Evolutionary conservation across 2,329 filamentous ascomycete genomes (phyloP).

Genomic region (Botryosphaeria dothidea): DNA sequence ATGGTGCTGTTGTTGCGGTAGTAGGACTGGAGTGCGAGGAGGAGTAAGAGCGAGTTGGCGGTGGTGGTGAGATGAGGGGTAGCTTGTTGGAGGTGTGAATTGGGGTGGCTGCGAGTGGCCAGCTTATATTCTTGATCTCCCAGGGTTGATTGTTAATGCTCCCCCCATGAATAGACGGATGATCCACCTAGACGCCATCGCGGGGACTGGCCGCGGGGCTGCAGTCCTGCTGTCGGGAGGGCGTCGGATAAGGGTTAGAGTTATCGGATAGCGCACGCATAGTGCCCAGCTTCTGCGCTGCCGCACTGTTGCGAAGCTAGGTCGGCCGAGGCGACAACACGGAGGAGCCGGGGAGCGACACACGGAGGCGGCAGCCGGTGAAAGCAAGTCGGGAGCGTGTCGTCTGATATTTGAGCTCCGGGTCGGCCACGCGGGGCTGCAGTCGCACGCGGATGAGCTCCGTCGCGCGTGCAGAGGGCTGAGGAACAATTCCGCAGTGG

Average conservation of each 20-base stretch:
- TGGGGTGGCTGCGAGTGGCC: not conserved
- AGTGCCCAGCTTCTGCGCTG: not conserved
- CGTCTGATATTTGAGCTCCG: slow-evolving; percentile 13
- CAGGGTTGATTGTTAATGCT: slow-evolving; percentile 17
- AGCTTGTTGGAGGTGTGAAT: not conserved
- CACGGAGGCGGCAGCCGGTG: slow-evolving; percentile 4
- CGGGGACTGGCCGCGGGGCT: slow-evolving; percentile 18
- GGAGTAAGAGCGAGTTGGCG: not conserved
- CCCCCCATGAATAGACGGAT: not conserved
- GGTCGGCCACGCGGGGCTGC: not conserved
- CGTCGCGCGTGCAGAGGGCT: not conserved
- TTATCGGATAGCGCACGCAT: slow-evolving; percentile 15
- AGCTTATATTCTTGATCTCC: not conserved
- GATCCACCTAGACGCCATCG: slow-evolving; percentile 5
- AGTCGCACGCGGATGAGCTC: not conserved
- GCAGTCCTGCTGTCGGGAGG: not conserved
- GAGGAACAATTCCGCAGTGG: slow-evolving; percentile 10
- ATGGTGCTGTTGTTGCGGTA: slow-evolving; percentile 23
- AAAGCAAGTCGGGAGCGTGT: slow-evolving; percentile 1
- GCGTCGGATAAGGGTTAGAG: slow-evolving; percentile 10
- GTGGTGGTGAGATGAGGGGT: not conserved
- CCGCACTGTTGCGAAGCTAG: not conserved
- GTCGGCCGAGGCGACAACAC: slow-evolving; percentile 6
- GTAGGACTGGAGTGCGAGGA: not conserved
- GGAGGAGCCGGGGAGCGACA: not conserved